A percentile compares a stretch with the other conserved stretches of the same genome.
phyloP scores from a whole-genome alignment of 1,139 yeast genomes.

The Yamadazyma trypodendri region DNA sequence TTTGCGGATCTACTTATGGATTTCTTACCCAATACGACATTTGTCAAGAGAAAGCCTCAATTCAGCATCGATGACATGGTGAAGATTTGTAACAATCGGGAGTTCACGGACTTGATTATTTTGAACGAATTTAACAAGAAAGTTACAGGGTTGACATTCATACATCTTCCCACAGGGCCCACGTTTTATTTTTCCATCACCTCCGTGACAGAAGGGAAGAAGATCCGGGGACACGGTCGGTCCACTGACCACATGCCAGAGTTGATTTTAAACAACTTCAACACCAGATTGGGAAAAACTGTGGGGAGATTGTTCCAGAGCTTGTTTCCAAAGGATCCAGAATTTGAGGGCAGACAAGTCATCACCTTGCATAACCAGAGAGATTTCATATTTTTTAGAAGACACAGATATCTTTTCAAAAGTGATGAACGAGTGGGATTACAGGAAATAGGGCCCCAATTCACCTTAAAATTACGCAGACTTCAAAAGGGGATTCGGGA shows the following conservation, averaged over 20 bases:
- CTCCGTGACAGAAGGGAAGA: slow-evolving; percentile 73
- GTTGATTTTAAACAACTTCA: slow-evolving; percentile 84
- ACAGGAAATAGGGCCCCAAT: slow-evolving; percentile 96
- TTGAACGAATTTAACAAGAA: slow-evolving; percentile 91
- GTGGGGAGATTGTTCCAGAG: slow-evolving; percentile 91
- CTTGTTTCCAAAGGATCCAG: slow-evolving; percentile 88
- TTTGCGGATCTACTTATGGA: slow-evolving; percentile 87
- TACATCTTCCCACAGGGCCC: slow-evolving; percentile 94
- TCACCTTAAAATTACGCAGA: slow-evolving; percentile 83
- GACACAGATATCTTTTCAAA: slow-evolving; percentile 87
- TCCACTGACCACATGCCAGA: slow-evolving; percentile 93
- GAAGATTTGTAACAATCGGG: slow-evolving; percentile 74
- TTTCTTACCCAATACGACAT: slow-evolving; percentile 79
- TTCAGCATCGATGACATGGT: slow-evolving; percentile 86
- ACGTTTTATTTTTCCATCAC: slow-evolving; percentile 85
- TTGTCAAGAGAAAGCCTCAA: slow-evolving; percentile 81
- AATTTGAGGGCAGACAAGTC: slow-evolving; percentile 92
- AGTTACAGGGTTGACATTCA: slow-evolving; percentile 88
- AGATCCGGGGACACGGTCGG: slow-evolving; percentile 83
- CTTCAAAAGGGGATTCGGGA: slow-evolving; percentile 89
- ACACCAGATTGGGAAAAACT: slow-evolving; percentile 87
- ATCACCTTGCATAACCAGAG: slow-evolving; percentile 94
- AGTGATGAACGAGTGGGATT: slow-evolving; percentile 91
- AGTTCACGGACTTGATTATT: slow-evolving; percentile 81
- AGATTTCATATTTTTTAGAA: slow-evolving; percentile 90